Evolutionary conservation across 495 filamentous ascomycete species (phyloP).

Genomic region (Neurospora tetraspora): DNA sequence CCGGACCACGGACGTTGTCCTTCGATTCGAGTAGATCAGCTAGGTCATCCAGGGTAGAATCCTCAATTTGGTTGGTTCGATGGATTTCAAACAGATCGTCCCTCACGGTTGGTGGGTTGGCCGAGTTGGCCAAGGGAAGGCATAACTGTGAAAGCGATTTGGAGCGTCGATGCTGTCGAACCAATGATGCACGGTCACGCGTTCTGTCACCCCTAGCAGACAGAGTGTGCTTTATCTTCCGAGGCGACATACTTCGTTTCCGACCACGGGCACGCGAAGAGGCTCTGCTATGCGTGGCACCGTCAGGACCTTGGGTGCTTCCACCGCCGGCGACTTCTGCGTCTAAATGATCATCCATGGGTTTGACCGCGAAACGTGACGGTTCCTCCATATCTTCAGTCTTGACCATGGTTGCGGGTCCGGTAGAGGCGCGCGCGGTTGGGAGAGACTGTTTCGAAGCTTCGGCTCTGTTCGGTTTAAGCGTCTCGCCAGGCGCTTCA

Average conservation of each 20-base stretch:
- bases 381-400: slow-evolving; percentile 16
- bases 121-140: slow-evolving; percentile 35
- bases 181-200: slow-evolving; percentile 18
- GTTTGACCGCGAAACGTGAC: background rate
- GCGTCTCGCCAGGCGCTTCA: slow-evolving; percentile 29
- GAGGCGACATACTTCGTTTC: background rate
- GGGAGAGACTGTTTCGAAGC: slow-evolving; percentile 38
- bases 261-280: slow-evolving; percentile 1
- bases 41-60: slow-evolving; percentile 44
- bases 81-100: slow-evolving; percentile 42
- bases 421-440: slow-evolving; percentile 41
- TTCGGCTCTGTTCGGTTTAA: slow-evolving; percentile 31
- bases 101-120: slow-evolving; percentile 34
- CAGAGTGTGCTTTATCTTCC: slow-evolving; percentile 7
- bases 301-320: background rate
- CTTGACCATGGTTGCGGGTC: slow-evolving; percentile 38
- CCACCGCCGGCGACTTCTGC: background rate
- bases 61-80: slow-evolving; percentile 37
- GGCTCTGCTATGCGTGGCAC: background rate
- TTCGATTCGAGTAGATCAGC: slow-evolving; percentile 28
- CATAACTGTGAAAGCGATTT: slow-evolving; percentile 27
- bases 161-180: slow-evolving; percentile 17
- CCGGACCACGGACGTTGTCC: background rate
- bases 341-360: background rate
- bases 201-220: slow-evolving; percentile 11